These are phyloP conservation scores for Orbilia brochopaga DNA, from an alignment of 2,329 filamentous ascomycete species.

Conservation along the genomic window DNA sequence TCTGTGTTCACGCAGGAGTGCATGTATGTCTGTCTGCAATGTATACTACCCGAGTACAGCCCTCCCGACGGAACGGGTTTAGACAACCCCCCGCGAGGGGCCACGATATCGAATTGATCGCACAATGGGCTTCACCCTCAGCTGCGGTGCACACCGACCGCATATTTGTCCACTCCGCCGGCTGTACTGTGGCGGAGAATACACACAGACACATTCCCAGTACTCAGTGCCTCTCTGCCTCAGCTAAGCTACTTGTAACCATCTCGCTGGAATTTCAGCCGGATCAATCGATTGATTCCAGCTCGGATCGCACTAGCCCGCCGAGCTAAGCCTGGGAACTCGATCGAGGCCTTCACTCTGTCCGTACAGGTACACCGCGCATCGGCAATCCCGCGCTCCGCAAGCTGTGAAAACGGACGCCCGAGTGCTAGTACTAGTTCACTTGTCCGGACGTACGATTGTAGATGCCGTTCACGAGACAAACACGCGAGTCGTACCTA, in stretches of 20 bases:
- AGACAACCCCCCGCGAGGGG: slow-evolving; percentile 4
- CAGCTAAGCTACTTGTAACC: no score
- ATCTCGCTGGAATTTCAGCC: slow-evolving; percentile 45
- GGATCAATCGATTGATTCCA: slow-evolving; percentile 11
- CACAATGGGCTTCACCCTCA: slow-evolving; percentile 17
- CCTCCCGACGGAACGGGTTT: slow-evolving; percentile 37
- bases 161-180: neutral
- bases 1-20: slow-evolving; percentile 13
- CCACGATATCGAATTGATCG: slow-evolving; percentile 21
- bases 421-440: no score
- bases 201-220: no score
- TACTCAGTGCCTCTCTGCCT: no score
- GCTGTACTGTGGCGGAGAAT: slow-evolving; percentile 39
- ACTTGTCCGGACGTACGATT: no score
- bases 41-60: neutral
- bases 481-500: slow-evolving; percentile 15
- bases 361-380: neutral
- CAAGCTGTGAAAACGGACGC: slow-evolving; percentile 36
- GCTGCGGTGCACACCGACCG: neutral
- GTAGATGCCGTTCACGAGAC: neutral
- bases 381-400: slow-evolving; percentile 47
- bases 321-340: no score
- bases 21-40: neutral
- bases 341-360: no score
- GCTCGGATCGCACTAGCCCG: slow-evolving; percentile 27